Conservation (phyloP, 108 stramenopile genomes). For the Tribonema minus region DNA sequence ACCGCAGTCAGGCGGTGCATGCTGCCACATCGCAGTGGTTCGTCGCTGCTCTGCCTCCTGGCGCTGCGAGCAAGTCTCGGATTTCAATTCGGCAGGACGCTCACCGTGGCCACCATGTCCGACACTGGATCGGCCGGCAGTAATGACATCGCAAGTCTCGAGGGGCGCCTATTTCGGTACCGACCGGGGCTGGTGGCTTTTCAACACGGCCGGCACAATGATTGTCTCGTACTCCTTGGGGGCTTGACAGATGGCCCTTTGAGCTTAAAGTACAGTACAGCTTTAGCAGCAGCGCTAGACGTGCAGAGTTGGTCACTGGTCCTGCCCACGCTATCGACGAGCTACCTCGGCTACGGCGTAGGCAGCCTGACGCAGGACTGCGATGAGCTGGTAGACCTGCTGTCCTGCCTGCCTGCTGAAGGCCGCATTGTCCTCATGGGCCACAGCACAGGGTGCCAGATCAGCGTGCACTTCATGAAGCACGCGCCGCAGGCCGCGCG, state of each 20-base stretch:
- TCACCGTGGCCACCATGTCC: too few relatives aligned
- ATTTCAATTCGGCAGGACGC: too few relatives aligned
- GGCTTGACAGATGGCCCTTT: conserved; percentile 48
- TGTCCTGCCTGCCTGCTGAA: background rate
- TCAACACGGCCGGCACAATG: too few relatives aligned
- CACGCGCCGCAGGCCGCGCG: conserved; percentile 54
- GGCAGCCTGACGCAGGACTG: conserved; percentile 28
- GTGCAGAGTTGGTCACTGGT: conserved; percentile 34
- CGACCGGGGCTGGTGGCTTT: too few relatives aligned
- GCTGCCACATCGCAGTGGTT: too few relatives aligned
- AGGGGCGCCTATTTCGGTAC: too few relatives aligned
- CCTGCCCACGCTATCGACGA: conserved; percentile 26
- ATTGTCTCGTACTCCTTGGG: conserved; percentile 5
- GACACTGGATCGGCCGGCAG: too few relatives aligned
- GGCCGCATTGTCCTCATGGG: conserved; percentile 69
- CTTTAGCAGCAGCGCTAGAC: conserved; percentile 27
- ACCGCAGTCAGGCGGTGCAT: too few relatives aligned
- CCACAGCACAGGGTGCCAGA: conserved; percentile 89
- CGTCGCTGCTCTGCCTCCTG: too few relatives aligned
- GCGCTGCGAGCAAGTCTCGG: too few relatives aligned
- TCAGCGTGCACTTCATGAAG: conserved; percentile 74
- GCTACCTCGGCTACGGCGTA: conserved; percentile 17
- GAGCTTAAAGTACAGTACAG: conserved; percentile 11
- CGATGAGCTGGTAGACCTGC: conserved; percentile 25
- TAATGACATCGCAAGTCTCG: too few relatives aligned